Conservation (phyloP, 2,329 filamentous ascomycete genomes). For the Cytospora schulzeri region DNA sequence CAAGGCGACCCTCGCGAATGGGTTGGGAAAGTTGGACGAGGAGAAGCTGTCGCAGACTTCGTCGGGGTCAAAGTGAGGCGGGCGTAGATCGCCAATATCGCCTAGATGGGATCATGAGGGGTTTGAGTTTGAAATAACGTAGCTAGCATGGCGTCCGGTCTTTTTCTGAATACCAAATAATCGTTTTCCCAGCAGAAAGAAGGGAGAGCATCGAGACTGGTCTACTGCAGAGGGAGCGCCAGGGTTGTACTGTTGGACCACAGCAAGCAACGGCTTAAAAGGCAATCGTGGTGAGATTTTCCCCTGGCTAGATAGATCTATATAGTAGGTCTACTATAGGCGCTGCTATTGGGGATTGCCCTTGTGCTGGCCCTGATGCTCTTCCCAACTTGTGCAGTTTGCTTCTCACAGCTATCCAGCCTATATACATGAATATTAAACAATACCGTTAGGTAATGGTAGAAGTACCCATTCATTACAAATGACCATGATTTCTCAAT, state of each 20-base stretch:
- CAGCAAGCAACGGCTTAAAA: neutral
- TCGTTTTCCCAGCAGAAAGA: neutral
- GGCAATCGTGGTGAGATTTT: neutral
- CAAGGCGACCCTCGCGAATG: slow-evolving; percentile 29
- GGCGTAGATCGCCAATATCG: neutral
- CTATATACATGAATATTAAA: slow-evolving; percentile 18
- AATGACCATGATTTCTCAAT: neutral
- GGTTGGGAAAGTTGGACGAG: neutral
- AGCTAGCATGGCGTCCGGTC: slow-evolving; percentile 6
- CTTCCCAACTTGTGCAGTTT: neutral
- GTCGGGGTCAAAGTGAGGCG: slow-evolving; percentile 15
- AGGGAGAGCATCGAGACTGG: too few relatives aligned
- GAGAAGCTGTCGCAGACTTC: slow-evolving; percentile 9
- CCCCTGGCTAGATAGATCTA: neutral
- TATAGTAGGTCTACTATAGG: neutral
- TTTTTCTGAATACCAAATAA: neutral
- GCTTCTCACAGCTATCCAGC: neutral
- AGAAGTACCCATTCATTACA: slow-evolving; percentile 7
- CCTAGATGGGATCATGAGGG: neutral
- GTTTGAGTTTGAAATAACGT: neutral
- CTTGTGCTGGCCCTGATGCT: neutral
- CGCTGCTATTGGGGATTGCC: neutral
- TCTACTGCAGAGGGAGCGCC: neutral
- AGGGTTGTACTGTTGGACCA: neutral
- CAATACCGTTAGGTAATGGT: slow-evolving; percentile 12